Evolutionary conservation across 176 grass and related monocot species (phyloP).

Genomic region (Cenchrus purpureus): DNA sequence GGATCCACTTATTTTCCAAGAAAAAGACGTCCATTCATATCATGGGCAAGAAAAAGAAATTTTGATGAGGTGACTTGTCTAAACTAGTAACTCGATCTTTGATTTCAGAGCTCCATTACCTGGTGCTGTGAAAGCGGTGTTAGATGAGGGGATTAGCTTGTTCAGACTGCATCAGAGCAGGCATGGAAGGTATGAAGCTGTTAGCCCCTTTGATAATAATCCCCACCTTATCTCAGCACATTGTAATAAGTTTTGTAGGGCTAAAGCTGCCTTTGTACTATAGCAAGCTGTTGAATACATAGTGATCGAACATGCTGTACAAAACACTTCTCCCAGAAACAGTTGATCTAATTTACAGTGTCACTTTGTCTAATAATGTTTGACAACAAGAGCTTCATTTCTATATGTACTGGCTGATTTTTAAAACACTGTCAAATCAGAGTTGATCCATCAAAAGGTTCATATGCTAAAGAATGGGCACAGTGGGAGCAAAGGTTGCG

Average conservation of each 20-base stretch:
- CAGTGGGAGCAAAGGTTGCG: constrained; percentile 84
- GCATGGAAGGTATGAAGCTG: constrained; percentile 87
- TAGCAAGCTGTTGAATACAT: neutral
- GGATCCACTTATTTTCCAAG: neutral
- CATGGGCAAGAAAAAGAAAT: constrained; percentile 8
- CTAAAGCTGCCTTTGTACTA: neutral
- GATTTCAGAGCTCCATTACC: constrained; percentile 71
- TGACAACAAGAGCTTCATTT: neutral
- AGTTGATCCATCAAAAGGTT: constrained; percentile 83
- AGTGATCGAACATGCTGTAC: neutral
- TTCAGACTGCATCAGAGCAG: constrained; percentile 85
- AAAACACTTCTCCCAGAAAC: neutral
- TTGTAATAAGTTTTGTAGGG: neutral
- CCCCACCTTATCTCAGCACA: neutral
- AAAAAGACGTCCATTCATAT: constrained; percentile 5
- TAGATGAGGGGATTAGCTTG: constrained; percentile 86
- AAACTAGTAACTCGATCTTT: constrained; percentile 29
- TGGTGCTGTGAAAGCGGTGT: constrained; percentile 63
- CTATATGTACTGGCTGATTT: constrained; percentile 36
- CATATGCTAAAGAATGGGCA: constrained; percentile 89
- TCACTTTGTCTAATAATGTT: constrained; percentile 13
- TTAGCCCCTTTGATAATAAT: neutral
- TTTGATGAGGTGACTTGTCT: constrained; percentile 8
- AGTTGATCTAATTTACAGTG: neutral
- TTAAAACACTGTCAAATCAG: constrained; percentile 63